Evolutionary conservation across 2,329 filamentous ascomycete genomes (phyloP).

Genomic region (Sporothrix mexicana): DNA sequence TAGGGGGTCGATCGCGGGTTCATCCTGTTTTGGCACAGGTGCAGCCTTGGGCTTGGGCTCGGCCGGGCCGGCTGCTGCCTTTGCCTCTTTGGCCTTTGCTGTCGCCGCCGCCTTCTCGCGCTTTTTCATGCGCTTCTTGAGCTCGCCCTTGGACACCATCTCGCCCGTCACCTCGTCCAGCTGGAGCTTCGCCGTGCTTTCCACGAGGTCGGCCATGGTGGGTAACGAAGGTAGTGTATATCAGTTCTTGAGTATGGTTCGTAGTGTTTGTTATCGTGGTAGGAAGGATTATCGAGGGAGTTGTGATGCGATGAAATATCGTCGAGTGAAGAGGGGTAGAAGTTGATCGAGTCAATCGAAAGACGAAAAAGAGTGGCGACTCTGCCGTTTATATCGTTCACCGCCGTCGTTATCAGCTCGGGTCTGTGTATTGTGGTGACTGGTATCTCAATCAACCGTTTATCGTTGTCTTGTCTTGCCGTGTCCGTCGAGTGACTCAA

Average conservation of each 20-base stretch:
- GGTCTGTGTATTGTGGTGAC: background rate
- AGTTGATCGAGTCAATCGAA: background rate
- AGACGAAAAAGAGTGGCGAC: background rate
- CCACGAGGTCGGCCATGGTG: conserved; percentile 56
- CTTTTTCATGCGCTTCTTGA: conserved; percentile 65
- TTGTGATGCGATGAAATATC: background rate
- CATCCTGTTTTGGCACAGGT: conserved; percentile 49
- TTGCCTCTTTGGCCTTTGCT: conserved; percentile 45
- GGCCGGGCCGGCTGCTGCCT: conserved; percentile 44
- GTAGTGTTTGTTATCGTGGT: background rate
- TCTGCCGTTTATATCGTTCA: background rate
- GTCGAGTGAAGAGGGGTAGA: background rate
- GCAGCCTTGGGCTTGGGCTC: conserved; percentile 39
- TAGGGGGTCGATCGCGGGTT: conserved; percentile 60
- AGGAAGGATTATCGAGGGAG: background rate
- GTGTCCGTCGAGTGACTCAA: conserved; percentile 30
- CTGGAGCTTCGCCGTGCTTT: conserved; percentile 62
- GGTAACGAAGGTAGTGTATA: background rate
- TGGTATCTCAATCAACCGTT: background rate
- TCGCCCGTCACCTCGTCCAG: conserved; percentile 69
- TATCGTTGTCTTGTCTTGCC: background rate
- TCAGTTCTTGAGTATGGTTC: background rate
- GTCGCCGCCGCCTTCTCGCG: conserved; percentile 63
- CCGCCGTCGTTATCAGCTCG: conserved; percentile 13
- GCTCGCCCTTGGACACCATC: conserved; percentile 67